A percentile compares a stretch with the other conserved stretches of the same genome.
phyloP scores from a whole-genome alignment of 306 rosid genomes.

The Lupinus albus region DNA sequence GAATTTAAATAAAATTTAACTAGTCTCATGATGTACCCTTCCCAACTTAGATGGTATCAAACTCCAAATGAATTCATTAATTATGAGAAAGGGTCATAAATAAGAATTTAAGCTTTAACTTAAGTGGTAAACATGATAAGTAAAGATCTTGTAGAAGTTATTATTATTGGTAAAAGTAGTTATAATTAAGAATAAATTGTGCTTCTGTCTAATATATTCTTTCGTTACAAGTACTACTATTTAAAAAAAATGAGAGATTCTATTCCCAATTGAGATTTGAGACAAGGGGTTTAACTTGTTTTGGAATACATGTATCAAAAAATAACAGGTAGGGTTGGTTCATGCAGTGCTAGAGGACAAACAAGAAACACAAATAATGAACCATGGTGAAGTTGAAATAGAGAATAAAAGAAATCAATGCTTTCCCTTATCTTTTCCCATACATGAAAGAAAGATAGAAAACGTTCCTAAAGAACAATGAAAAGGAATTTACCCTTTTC shows the following conservation, averaged over 20 bases:
- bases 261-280: too few species aligned
- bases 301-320: background rate
- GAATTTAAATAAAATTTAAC: too few species aligned
- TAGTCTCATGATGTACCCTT: background rate
- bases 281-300: background rate
- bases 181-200: too few species aligned
- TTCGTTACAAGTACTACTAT: too few species aligned
- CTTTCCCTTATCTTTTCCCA: slow-evolving; percentile 34
- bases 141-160: too few species aligned
- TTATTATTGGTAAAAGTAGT: too few species aligned
- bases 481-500: slow-evolving; percentile 26
- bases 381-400: background rate
- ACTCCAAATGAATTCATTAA: background rate
- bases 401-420: slow-evolving; percentile 26
- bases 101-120: background rate
- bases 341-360: slow-evolving; percentile 12
- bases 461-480: slow-evolving; percentile 27
- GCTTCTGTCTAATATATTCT: background rate
- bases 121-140: background rate
- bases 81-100: background rate
- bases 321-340: background rate
- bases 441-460: slow-evolving; percentile 29
- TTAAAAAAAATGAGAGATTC: too few species aligned
- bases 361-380: slow-evolving; percentile 28
- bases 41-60: background rate